Evolutionary conservation across 164 flowering plant genomes (phyloP), one percentile per base, ranked within the genome.

Genomic region (Nelumbo lutea): DNA sequence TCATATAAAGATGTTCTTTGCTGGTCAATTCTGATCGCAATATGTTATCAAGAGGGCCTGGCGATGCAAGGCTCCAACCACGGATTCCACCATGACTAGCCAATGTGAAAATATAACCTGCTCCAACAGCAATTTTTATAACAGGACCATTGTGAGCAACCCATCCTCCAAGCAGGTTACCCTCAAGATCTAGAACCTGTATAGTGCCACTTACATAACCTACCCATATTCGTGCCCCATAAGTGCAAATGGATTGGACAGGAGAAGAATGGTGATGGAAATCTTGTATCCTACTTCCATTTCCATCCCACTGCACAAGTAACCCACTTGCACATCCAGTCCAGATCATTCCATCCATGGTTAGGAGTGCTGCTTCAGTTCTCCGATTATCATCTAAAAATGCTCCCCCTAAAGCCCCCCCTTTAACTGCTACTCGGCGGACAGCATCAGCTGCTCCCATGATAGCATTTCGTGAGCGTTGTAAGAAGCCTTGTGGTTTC

Each of bases 391-490:
- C 98, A 39, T 93, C 99, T 38, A 69, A 83, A 72, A 87, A 89
- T 44, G 87, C 72, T 27, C 27, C 27, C 27, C 27, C 27, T 27
- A 27, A 27, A 27, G 27, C 27, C 27, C 27, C 27, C 3, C 90
- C 85, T 66, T 90, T 91, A 1, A 82, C 78, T 51, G 99, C 98
- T 75, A 80, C 99, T 67, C 97, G 82, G 5, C 99, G 91, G 45
- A 96, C 97, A 70, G 96, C 99, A 81, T 90, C 99, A 57, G 97
- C 99, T 48, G 99, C 99, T 79, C 98, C 99, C 82, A 91, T 82
- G 70, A 96, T 81, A 73, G 98, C 99, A 80, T 88, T 96, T 6
- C 99, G 89, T 27, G 99, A 96, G 8, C 98, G 85, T 72, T 90
- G 96, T 64, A 96, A 79, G 73, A 96, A 91, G 56, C 88, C 87